These are phyloP conservation scores for Cryomyces minteri DNA, from an alignment of 495 filamentous ascomycete species.

Conservation along the genomic window DNA sequence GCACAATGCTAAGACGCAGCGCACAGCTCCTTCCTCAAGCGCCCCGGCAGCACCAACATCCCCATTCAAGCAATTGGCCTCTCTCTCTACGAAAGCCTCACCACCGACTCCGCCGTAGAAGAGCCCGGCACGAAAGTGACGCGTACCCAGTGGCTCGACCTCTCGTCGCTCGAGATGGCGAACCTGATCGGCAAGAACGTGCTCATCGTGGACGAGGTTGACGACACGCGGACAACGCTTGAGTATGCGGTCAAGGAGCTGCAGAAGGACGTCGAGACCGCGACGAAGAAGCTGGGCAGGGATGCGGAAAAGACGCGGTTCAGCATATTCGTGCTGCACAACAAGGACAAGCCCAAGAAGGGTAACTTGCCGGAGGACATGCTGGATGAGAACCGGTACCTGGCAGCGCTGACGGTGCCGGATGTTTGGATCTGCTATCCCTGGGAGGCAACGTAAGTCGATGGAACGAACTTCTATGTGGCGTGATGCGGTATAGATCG, in stretches of 20 bases:
- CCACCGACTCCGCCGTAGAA: slow-evolving; percentile 35
- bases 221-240: slow-evolving; percentile 91
- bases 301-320: slow-evolving; percentile 60
- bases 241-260: slow-evolving; percentile 94
- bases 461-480: not conserved
- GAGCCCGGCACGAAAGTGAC: slow-evolving; percentile 81
- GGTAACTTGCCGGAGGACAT: slow-evolving; percentile 64
- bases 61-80: slow-evolving; percentile 98
- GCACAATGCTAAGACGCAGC: not conserved
- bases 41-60: slow-evolving; percentile 75
- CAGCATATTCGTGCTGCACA: slow-evolving; percentile 86
- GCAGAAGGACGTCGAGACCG: slow-evolving; percentile 84
- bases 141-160: slow-evolving; percentile 94
- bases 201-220: slow-evolving; percentile 96
- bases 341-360: slow-evolving; percentile 57
- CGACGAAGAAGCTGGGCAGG: slow-evolving; percentile 49
- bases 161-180: slow-evolving; percentile 72
- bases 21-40: slow-evolving; percentile 77
- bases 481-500: slow-evolving; percentile 1
- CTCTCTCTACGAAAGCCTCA: slow-evolving; percentile 81
- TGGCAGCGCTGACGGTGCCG: slow-evolving; percentile 68
- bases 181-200: slow-evolving; percentile 94
- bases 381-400: slow-evolving; percentile 55
- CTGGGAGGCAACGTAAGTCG: slow-evolving; percentile 76
- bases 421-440: slow-evolving; percentile 99